Evolutionary conservation across 148 eudicot species (phyloP), one percentile per base, ranked within the genome.

Genomic region (Amaranthus palmeri): DNA sequence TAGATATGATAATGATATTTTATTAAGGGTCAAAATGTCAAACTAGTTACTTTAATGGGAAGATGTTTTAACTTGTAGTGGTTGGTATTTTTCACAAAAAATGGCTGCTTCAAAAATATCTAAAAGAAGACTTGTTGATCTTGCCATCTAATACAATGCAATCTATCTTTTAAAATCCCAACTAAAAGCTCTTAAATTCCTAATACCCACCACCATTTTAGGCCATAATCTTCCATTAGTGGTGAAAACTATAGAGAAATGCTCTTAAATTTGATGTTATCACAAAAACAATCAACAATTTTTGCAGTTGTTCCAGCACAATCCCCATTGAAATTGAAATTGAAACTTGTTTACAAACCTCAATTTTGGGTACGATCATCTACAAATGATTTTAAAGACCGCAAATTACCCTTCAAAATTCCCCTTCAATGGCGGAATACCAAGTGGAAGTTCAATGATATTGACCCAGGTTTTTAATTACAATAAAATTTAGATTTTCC

Each of bases 291-390:
- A 4, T 49, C 70, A 0, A 7, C 59, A 17, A 10, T 74, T 5
- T n/a, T 74, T 49, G 78, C 78, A 54, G 53, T 78, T 68, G 53
- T 78, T 68, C 77, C 73, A 71, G 44, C 70, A 41, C 61, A 76
- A 4, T 65, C 74, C 8, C 71, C 80, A 51, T 72, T 64, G 1
- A 78, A 67, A 25, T 25, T 25, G 36, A 25, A 25, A 25, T 25
- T 25, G 36, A 25, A 25, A 25, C 36, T 25, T 25, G 3, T 53
- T 69, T 8, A 13, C 40, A 10, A 46, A 68, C 15, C 71, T 42
- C 8, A 59, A 40, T 46, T 58, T 56, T 72, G 74, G 42, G 36
- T 79, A 6, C 61, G 69, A 50, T 74, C 74, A 11, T 78, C 77
- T 49, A 65, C 74, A 7, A 69, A 78, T 10, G 72, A 78, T 74